Base-by-base conservation (phyloP, 1,284 basidiomycete species). In the Ceratorhiza oryzae-sativae region DNA sequence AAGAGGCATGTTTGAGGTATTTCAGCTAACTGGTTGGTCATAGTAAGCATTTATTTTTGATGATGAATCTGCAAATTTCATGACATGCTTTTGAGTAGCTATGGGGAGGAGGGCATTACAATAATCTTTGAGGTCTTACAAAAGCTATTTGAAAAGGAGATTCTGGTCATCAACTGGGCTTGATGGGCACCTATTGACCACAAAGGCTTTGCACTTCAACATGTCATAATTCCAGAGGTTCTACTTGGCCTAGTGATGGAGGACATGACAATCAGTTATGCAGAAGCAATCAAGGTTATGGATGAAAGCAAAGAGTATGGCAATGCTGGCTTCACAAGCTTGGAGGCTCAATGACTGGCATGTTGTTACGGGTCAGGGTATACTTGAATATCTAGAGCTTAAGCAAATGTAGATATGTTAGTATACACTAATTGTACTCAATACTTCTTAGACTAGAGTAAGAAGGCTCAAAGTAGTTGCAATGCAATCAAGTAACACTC, bases 221-320 rank as follows among this genome's bases (percentile, higher is more conserved):
- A 59, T 59, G 56, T 59, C 13, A 13, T 59, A 4, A 39, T 59
- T 18, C 56, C 56, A 9, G 56, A 59, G 30, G 56, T 39, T 3
- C 32, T 59, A 6, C 3, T 59, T 3, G 8, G 39, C 10, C 56
- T 59, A 4, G 30, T 59, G 6, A 34, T 36, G 34, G 56, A 59
- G 34, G 56, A 59, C 20, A 59, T 59, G 56, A 32, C 30, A 10
- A 12, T 59, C 5, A 20, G 3, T 4, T 34, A 59, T 36, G 56
- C 34, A 12, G n/a, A 59, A 20, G 56, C 56, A 4, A 5, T 36
- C 6, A 32, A 34, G 10, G 56, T 59, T 23, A 12, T 59, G 56
- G 34, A 59, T 13, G 30, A 34, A 15, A 59, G 56, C 23, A 59
- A 39, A 25, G 56, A 39, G 27, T 59, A 36, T 59, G 56, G 56